Conservation (phyloP, 495 filamentous ascomycete genomes). For the Choiromyces venosus region DNA sequence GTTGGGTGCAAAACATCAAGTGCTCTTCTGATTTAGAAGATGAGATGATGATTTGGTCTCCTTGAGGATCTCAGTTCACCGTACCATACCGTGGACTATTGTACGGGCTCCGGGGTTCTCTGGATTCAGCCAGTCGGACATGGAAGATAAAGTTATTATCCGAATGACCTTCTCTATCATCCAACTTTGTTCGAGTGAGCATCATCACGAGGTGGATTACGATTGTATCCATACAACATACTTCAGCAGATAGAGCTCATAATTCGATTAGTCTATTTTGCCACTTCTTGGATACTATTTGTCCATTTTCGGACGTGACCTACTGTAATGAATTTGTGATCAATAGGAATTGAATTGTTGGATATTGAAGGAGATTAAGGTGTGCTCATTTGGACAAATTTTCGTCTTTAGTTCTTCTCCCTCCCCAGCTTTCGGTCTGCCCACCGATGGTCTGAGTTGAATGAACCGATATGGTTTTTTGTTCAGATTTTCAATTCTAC, state of each 20-base stretch:
- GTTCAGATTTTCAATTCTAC: neutral
- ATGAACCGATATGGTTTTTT: neutral
- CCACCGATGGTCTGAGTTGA: neutral
- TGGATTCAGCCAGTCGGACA: neutral
- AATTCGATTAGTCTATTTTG: neutral
- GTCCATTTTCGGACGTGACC: neutral
- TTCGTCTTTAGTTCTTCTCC: neutral
- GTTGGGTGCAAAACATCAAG: slow-evolving; percentile 19
- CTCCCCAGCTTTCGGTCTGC: neutral
- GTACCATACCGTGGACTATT: neutral
- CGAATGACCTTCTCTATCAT: neutral
- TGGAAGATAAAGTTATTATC: neutral
- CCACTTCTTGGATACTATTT: neutral
- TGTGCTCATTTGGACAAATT: neutral
- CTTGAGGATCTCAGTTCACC: neutral
- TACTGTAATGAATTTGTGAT: neutral
- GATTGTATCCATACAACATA: neutral
- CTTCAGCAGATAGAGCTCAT: neutral
- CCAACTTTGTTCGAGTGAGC: neutral
- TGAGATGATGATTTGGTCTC: neutral
- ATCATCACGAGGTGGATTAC: neutral
- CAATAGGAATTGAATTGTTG: neutral
- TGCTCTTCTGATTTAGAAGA: neutral
- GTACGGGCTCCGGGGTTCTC: neutral
- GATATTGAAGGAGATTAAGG: neutral